These are phyloP conservation scores for Aethionema arabicum DNA, from an alignment of 345 rosid species.

Conservation along the genomic window DNA sequence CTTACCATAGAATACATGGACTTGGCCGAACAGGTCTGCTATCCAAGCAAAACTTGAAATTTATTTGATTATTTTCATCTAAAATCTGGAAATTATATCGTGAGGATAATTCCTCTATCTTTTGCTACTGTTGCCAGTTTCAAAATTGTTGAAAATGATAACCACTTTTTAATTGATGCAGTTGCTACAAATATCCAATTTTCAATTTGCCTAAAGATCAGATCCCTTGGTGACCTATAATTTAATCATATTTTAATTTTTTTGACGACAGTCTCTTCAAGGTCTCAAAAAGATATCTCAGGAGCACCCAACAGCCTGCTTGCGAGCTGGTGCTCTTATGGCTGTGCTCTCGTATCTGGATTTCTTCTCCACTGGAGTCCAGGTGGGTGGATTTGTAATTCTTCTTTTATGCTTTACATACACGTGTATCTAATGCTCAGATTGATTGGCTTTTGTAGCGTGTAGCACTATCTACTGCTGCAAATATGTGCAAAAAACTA, in stretches of 20 bases:
- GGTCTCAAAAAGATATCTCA: constrained; percentile 98
- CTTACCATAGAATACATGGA: constrained; percentile 99
- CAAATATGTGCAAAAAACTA: constrained; percentile 99
- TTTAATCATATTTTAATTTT: constrained; percentile 12
- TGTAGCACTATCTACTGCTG: constrained; percentile 97
- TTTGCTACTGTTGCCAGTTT: background rate
- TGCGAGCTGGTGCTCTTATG: constrained; percentile 99
- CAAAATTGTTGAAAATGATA: background rate
- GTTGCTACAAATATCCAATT: constrained; percentile 6
- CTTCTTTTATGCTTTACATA: constrained; percentile 3
- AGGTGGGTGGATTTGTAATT: constrained; percentile 48
- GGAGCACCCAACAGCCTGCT: constrained; percentile 99
- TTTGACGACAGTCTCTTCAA: constrained; percentile 75
- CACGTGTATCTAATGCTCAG: constrained; percentile 20
- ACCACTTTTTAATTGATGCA: background rate
- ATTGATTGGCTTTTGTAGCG: constrained; percentile 51
- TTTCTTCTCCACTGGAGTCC: constrained; percentile 99
- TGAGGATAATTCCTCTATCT: constrained; percentile 7
- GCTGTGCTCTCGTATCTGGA: constrained; percentile 98
- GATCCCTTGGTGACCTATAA: background rate
- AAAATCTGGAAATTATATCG: background rate
- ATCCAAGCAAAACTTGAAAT: background rate
- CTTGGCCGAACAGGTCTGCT: constrained; percentile 93
- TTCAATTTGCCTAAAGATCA: background rate
- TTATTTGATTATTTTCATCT: constrained; percentile 4